Evolutionary conservation across 2,329 filamentous ascomycete species (phyloP).

Genomic region (Daldinia sp.): DNA sequence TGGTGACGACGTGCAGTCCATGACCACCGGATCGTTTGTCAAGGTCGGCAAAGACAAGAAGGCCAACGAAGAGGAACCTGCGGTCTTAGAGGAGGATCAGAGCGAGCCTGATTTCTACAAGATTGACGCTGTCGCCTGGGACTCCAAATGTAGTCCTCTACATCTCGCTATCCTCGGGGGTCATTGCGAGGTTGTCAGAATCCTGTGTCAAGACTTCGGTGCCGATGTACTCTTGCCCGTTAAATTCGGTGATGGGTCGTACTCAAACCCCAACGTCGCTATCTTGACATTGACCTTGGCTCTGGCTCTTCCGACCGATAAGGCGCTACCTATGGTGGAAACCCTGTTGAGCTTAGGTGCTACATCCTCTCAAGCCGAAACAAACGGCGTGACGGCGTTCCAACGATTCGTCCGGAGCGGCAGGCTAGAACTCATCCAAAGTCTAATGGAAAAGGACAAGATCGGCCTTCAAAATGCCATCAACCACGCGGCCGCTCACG

Average conservation of each 20-base stretch:
- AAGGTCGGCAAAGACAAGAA: slow-evolving; percentile 64
- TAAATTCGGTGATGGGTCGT: slow-evolving; percentile 64
- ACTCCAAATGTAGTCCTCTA: slow-evolving; percentile 74
- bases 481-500: slow-evolving; percentile 66
- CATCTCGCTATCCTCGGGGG: slow-evolving; percentile 82
- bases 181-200: slow-evolving; percentile 72
- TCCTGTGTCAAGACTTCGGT: slow-evolving; percentile 76
- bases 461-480: slow-evolving; percentile 69
- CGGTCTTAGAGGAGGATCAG: slow-evolving; percentile 62
- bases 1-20: slow-evolving; percentile 59
- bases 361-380: slow-evolving; percentile 76
- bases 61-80: slow-evolving; percentile 49
- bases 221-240: slow-evolving; percentile 79
- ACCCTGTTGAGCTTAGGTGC: slow-evolving; percentile 75
- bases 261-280: slow-evolving; percentile 62
- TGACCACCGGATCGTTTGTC: slow-evolving; percentile 77
- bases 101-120: slow-evolving; percentile 82
- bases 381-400: slow-evolving; percentile 69
- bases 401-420: slow-evolving; percentile 67
- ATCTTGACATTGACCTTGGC: slow-evolving; percentile 77
- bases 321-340: slow-evolving; percentile 70
- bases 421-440: slow-evolving; percentile 57
- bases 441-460: slow-evolving; percentile 64
- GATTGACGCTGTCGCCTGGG: slow-evolving; percentile 82
- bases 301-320: slow-evolving; percentile 67